Percentiles rank a stretch among this genome's conserved stretches.
Conservation (phyloP, 2,329 filamentous ascomycete genomes). For the Aspergillus fumigatus region DNA sequence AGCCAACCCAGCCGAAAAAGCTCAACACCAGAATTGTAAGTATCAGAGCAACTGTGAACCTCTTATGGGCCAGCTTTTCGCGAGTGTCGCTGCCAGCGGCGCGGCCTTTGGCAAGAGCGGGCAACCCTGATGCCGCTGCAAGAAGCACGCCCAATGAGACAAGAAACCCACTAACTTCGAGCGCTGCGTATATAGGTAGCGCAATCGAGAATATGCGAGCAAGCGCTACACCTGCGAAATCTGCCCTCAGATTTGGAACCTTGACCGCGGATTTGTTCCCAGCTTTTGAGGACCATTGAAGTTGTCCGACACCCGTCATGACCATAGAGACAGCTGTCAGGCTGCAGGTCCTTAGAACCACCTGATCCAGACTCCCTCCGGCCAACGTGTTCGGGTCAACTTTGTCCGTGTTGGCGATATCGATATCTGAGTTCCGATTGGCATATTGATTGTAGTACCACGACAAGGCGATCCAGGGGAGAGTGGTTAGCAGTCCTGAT, state of each 20-base stretch:
- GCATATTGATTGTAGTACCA: slow-evolving; percentile 31
- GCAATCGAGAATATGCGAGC: slow-evolving; percentile 39
- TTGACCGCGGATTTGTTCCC: slow-evolving; percentile 6
- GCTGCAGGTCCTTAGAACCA: slow-evolving; percentile 19
- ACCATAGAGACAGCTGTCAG: slow-evolving; percentile 31
- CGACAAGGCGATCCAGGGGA: slow-evolving; percentile 35
- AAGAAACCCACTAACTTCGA: slow-evolving; percentile 52
- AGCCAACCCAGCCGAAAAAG: slow-evolving; percentile 26
- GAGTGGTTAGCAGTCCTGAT: slow-evolving; percentile 43
- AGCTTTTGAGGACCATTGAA: slow-evolving; percentile 13
- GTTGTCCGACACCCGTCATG: slow-evolving; percentile 25
- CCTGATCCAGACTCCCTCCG: slow-evolving; percentile 14
- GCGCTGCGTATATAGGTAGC: slow-evolving; percentile 53
- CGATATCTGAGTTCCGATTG: slow-evolving; percentile 8
- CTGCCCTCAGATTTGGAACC: slow-evolving; percentile 15
- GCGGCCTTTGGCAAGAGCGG: slow-evolving; percentile 17
- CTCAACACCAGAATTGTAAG: slow-evolving; percentile 19
- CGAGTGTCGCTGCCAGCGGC: slow-evolving; percentile 8
- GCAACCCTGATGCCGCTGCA: slow-evolving; percentile 44
- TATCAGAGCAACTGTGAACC: slow-evolving; percentile 23
- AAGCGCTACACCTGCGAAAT: slow-evolving; percentile 17
- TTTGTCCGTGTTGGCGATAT: slow-evolving; percentile 7
- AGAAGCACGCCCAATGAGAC: slow-evolving; percentile 50
- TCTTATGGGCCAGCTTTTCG: slow-evolving; percentile 25
- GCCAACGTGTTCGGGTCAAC: slow-evolving; percentile 3